A percentile compares a stretch with the other conserved stretches of the same genome.
Conservation (phyloP, 345 rosid species). For the Sisymbrium altissimum region DNA sequence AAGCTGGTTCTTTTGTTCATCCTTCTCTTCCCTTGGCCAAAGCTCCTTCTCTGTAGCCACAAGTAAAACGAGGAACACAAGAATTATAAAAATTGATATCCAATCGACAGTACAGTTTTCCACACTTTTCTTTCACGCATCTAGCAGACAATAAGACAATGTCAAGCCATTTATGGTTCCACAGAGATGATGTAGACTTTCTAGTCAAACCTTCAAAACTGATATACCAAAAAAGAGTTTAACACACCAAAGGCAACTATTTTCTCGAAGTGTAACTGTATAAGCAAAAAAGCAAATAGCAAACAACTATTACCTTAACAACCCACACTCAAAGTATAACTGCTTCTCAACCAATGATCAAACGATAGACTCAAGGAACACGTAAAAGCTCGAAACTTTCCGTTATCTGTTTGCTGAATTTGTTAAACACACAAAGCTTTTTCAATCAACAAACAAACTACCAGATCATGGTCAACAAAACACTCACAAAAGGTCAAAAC, state of each 20-base stretch:
- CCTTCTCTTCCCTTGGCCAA: conserved; percentile 71
- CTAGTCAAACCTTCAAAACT: neutral
- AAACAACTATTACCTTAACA: neutral
- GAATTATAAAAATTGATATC: neutral
- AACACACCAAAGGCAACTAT: neutral
- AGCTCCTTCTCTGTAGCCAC: conserved; percentile 63
- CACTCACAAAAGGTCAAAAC: neutral
- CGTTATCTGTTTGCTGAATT: neutral
- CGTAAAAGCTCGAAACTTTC: conserved; percentile 5
- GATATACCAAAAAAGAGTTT: neutral
- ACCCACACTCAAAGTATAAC: neutral
- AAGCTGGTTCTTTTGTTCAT: conserved; percentile 72
- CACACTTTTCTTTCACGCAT: conserved; percentile 1
- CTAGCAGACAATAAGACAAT: neutral
- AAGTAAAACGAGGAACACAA: neutral
- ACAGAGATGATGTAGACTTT: neutral
- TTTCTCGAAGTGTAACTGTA: neutral
- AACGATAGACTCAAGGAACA: neutral
- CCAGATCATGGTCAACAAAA: conserved; percentile 10
- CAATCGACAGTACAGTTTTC: neutral
- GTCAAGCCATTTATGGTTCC: neutral
- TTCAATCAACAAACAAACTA: neutral
- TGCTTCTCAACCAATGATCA: conserved; percentile 5
- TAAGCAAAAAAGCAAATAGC: neutral
- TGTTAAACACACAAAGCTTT: neutral